Evolutionary conservation across 2,329 filamentous ascomycete species (phyloP).

Genomic region (Cladorrhinum sp.): DNA sequence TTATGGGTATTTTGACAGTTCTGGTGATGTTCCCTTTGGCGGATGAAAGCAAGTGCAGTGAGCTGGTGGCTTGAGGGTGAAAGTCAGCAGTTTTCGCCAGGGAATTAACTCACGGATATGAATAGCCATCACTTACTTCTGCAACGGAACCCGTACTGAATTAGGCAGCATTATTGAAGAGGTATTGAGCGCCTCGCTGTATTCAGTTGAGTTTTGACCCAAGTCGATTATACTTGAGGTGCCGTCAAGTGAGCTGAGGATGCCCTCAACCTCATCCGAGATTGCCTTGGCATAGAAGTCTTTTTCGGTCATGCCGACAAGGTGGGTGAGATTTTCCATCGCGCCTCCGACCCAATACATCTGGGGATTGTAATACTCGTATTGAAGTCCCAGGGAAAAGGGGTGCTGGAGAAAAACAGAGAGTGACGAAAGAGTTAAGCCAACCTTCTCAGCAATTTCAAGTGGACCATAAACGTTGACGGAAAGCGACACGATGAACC

Average conservation of each 20-base stretch:
- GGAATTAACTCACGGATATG: neutral
- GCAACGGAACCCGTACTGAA: neutral
- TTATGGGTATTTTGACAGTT: neutral
- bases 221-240: too few relatives aligned
- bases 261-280: constrained; percentile 4
- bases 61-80: neutral
- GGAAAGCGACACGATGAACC: neutral
- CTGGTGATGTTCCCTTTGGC: neutral
- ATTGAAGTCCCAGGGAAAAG: constrained; percentile 1
- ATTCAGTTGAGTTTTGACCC: too few relatives aligned
- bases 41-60: neutral
- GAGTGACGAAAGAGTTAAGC: neutral
- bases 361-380: constrained; percentile 18
- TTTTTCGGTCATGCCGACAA: constrained; percentile 9
- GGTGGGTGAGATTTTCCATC: constrained; percentile 12
- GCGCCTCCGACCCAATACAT: constrained; percentile 9
- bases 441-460: neutral
- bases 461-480: neutral
- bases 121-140: neutral
- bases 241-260: neutral
- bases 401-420: constrained; percentile 16
- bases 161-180: too few relatives aligned
- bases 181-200: too few relatives aligned
- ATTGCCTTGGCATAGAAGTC: constrained; percentile 1
- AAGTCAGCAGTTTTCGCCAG: too few relatives aligned